Conservation (phyloP, 345 rosid genomes). For the Barbarea vulgaris region DNA sequence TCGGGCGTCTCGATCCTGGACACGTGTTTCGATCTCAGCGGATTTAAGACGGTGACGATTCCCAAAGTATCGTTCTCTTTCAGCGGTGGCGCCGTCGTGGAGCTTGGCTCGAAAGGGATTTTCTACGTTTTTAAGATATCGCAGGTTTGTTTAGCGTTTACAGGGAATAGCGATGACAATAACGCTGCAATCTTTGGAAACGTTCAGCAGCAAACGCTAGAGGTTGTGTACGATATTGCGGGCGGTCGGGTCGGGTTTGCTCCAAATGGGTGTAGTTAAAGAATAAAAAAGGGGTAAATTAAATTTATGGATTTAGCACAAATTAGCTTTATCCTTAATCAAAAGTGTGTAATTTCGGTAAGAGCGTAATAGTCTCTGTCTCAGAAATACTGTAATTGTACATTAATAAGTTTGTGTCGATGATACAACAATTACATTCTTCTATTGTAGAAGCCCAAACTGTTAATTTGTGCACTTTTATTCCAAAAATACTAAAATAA, state of each 20-base stretch:
- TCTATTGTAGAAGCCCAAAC: background rate
- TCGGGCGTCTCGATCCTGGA: conserved; percentile 63
- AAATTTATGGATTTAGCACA: conserved; percentile 21
- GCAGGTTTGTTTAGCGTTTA: conserved; percentile 85
- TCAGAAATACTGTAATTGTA: conserved; percentile 30
- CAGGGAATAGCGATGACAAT: conserved; percentile 56
- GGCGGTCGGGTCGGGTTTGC: conserved; percentile 69
- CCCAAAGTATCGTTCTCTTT: conserved; percentile 62
- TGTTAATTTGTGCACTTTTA: background rate
- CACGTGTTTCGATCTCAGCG: conserved; percentile 76
- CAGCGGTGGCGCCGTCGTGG: conserved; percentile 49
- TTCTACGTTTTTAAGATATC: conserved; percentile 44
- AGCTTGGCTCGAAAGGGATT: conserved; percentile 51
- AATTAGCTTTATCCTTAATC: conserved; percentile 26
- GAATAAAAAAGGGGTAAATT: background rate
- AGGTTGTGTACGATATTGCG: conserved; percentile 73
- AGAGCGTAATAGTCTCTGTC: background rate
- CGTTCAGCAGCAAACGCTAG: conserved; percentile 67
- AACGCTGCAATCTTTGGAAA: conserved; percentile 68
- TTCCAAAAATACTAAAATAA: background rate
- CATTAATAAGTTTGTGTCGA: conserved; percentile 18
- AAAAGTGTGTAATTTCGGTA: conserved; percentile 27
- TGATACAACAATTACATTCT: background rate
- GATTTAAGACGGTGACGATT: conserved; percentile 31
- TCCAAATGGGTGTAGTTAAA: conserved; percentile 55